These are phyloP conservation scores for Malus hybrid DNA, from an alignment of 331 rosid species.

Conservation along the genomic window DNA sequence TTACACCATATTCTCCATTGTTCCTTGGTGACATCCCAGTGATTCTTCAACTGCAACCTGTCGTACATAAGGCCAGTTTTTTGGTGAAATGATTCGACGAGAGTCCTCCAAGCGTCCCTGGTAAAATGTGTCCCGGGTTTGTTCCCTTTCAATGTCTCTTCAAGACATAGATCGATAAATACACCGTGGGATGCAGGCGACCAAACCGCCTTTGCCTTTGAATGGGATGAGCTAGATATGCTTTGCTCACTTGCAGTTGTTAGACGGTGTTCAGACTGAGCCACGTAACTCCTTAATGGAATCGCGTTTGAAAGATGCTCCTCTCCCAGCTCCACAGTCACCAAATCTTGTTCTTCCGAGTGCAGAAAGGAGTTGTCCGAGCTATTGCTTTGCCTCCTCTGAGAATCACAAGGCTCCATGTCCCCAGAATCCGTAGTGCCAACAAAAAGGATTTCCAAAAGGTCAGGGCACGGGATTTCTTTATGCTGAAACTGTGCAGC, in stretches of 20 bases:
- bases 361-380: neutral
- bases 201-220: slow-evolving; percentile 43
- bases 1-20: slow-evolving; percentile 62
- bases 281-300: slow-evolving; percentile 2
- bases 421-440: slow-evolving; percentile 35
- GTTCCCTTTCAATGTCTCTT: slow-evolving; percentile 59
- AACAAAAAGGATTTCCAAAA: slow-evolving; percentile 34
- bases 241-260: slow-evolving; percentile 18
- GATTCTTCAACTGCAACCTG: slow-evolving; percentile 61
- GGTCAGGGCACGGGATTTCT: slow-evolving; percentile 33
- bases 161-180: slow-evolving; percentile 54
- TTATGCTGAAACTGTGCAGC: slow-evolving; percentile 48
- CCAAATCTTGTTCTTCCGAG: slow-evolving; percentile 1
- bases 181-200: slow-evolving; percentile 41
- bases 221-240: slow-evolving; percentile 28
- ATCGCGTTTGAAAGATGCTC: slow-evolving; percentile 4
- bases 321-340: neutral
- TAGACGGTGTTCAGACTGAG: slow-evolving; percentile 10
- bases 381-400: slow-evolving; percentile 26
- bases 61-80: slow-evolving; percentile 46
- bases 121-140: slow-evolving; percentile 66
- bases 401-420: slow-evolving; percentile 21
- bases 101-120: slow-evolving; percentile 63
- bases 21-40: slow-evolving; percentile 59
- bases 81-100: slow-evolving; percentile 38